These are phyloP conservation scores for Tricholoma hemisulphureum DNA, from an alignment of 768 basidiomycete species.

Conservation along the genomic window DNA sequence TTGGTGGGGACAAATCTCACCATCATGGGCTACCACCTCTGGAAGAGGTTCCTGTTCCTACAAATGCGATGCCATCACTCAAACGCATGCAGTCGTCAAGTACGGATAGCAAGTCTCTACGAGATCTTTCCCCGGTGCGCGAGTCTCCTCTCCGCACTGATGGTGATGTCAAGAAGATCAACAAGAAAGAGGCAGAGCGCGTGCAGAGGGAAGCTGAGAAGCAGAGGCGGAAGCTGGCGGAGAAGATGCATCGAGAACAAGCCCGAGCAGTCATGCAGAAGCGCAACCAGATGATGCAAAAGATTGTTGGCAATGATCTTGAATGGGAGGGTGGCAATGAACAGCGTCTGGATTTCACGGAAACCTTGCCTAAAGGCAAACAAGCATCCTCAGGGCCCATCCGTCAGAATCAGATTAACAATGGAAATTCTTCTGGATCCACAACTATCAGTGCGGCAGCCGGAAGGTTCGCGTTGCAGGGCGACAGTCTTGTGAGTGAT, in stretches of 20 bases:
- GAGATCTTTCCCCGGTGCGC: slow-evolving; percentile 50
- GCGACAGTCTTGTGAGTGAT: slow-evolving; percentile 34
- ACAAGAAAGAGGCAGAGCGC: slow-evolving; percentile 80
- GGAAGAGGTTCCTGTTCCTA: slow-evolving; percentile 61
- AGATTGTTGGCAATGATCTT: slow-evolving; percentile 51
- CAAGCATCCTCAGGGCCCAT: slow-evolving; percentile 61
- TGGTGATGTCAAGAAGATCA: slow-evolving; percentile 66
- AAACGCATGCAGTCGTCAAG: slow-evolving; percentile 80
- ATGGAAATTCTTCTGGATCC: slow-evolving; percentile 37
- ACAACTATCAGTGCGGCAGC: slow-evolving; percentile 61
- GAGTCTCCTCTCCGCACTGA: slow-evolving; percentile 36
- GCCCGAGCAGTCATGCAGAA: slow-evolving; percentile 92
- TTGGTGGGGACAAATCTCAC: slow-evolving; percentile 71
- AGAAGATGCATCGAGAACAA: slow-evolving; percentile 78
- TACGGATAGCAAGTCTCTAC: slow-evolving; percentile 66
- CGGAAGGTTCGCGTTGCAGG: slow-evolving; percentile 45
- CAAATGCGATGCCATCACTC: slow-evolving; percentile 60
- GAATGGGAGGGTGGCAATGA: slow-evolving; percentile 60
- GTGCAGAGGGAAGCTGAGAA: slow-evolving; percentile 79
- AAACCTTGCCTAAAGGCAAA: slow-evolving; percentile 46
- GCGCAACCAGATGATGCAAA: slow-evolving; percentile 71
- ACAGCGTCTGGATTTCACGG: slow-evolving; percentile 41
- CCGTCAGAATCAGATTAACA: slow-evolving; percentile 52
- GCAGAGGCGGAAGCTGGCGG: slow-evolving; percentile 73
- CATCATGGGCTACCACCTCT: slow-evolving; percentile 64